These are phyloP conservation scores for Fusarium haematococcum DNA, from an alignment of 2,329 filamentous ascomycete genomes.

Conservation along the genomic window DNA sequence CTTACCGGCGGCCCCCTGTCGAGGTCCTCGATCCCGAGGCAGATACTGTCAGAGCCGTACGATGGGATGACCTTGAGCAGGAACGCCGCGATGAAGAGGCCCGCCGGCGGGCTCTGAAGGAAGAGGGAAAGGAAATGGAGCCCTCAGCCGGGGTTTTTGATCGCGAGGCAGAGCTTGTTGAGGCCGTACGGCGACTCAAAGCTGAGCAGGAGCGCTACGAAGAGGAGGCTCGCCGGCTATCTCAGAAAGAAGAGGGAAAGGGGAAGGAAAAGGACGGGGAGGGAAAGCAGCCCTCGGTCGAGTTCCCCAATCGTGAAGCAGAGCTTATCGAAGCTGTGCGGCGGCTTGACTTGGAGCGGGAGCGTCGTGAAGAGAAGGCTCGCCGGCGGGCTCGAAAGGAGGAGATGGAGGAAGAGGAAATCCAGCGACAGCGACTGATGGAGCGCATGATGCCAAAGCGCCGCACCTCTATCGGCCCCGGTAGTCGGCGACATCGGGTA, in stretches of 20 bases:
- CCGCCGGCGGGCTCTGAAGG: not conserved
- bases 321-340: slow-evolving; percentile 51
- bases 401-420: slow-evolving; percentile 51
- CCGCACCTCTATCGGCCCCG: slow-evolving; percentile 51
- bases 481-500: slow-evolving; percentile 50
- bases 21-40: not conserved
- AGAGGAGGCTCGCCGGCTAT: not conserved
- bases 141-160: not conserved
- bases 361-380: slow-evolving; percentile 48
- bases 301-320: slow-evolving; percentile 41
- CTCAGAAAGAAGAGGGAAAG: not conserved
- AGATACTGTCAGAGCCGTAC: not conserved
- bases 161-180: not conserved
- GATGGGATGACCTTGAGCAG: too few relatives aligned
- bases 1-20: slow-evolving; percentile 10
- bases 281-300: slow-evolving; percentile 30
- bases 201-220: not conserved
- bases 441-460: slow-evolving; percentile 56
- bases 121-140: not conserved
- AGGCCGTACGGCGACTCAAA: not conserved
- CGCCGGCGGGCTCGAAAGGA: slow-evolving; percentile 41
- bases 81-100: not conserved
- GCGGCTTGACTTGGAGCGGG: slow-evolving; percentile 47
- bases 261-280: not conserved
- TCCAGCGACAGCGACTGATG: slow-evolving; percentile 52